Evolutionary conservation across 371 early-diverging fungal species (phyloP).

Genomic region (Chytridium lagenaria): DNA sequence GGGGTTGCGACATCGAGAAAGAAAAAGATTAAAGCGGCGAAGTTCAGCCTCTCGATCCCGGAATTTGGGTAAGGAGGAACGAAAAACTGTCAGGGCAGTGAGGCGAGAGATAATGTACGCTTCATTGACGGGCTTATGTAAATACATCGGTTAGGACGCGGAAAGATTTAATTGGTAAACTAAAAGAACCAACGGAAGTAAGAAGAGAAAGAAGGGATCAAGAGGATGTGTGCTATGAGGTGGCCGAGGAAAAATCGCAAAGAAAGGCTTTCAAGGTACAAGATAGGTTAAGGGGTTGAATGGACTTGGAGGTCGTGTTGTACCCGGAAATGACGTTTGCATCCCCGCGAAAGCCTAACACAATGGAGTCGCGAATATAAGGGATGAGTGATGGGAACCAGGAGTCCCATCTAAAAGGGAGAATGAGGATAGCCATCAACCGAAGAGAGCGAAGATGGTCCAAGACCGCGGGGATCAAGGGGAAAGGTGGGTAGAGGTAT

Average conservation of each 20-base stretch:
- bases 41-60: background rate
- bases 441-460: background rate
- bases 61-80: background rate
- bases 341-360: background rate
- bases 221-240: no score
- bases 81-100: background rate
- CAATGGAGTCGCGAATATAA: background rate
- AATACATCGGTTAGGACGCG: no score
- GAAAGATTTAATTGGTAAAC: no score
- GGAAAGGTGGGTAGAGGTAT: constrained; percentile 23
- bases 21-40: background rate
- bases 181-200: no score
- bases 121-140: no score
- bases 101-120: background rate
- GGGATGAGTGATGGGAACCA: background rate
- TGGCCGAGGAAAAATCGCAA: no score
- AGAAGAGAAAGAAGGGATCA: no score
- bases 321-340: background rate
- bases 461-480: background rate
- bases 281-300: constrained; percentile 7
- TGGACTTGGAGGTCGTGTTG: background rate
- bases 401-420: background rate
- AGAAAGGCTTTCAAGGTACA: background rate
- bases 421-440: background rate
- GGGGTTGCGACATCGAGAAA: background rate